Conservation (phyloP, 31 red algal genomes). For the Pterothamnion heteromorphum region DNA sequence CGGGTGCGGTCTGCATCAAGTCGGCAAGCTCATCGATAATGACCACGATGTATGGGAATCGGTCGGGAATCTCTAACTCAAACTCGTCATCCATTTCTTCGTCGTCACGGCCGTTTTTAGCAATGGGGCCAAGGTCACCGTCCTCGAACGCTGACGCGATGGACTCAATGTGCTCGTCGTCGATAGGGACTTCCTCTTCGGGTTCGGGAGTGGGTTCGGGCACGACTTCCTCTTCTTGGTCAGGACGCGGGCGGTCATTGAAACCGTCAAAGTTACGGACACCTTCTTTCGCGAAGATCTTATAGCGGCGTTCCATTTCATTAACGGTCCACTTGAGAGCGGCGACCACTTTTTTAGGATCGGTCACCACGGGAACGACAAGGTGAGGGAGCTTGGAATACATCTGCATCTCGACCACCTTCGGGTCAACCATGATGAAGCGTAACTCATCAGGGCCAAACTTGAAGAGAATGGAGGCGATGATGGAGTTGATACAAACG, state of each 20-base stretch:
- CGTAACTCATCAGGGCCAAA: background rate
- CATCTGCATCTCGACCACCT: constrained; percentile 26
- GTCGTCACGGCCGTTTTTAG: background rate
- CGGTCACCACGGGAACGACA: constrained; percentile 15
- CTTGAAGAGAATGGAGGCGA: constrained; percentile 12
- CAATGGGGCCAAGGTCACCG: background rate
- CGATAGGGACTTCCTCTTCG: background rate
- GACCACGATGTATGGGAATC: background rate
- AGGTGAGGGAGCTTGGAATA: constrained; percentile 13
- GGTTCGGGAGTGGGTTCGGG: background rate
- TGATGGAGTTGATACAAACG: constrained; percentile 42
- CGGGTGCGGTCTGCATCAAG: background rate
- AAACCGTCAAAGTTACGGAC: background rate
- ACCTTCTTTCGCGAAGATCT: background rate
- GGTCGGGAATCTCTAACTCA: background rate
- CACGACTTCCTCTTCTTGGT: background rate
- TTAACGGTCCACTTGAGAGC: background rate
- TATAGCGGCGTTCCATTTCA: constrained; percentile 39
- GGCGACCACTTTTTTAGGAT: background rate
- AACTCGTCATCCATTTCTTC: background rate
- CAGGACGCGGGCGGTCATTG: background rate
- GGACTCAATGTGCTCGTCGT: background rate
- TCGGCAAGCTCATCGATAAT: constrained; percentile 22
- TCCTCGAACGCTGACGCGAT: background rate
- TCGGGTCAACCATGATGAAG: constrained; percentile 46